Evolutionary conservation across 179 eudicot genomes (phyloP), one percentile per base, ranked within the genome.

Genomic region (Carnegiea gigantea): DNA sequence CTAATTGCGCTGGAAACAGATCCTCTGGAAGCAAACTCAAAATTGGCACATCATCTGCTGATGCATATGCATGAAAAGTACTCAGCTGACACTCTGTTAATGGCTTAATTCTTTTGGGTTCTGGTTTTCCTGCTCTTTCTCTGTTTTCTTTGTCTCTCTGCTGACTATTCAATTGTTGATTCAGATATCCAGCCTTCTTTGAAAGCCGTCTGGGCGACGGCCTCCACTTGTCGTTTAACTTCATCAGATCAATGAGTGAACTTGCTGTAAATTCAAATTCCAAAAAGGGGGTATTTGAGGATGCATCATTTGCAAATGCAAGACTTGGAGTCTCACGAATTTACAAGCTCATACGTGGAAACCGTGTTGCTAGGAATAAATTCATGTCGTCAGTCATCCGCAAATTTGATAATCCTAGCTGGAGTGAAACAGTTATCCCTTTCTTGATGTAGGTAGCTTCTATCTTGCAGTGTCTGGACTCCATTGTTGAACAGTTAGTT

Each of bases 151-250:
- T 82, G 70, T 0, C 62, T 86, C 80, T 73, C 46, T 82, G 81
- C 84, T 81, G 75, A 89, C 72, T 84, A n/a, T 38, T 78, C 49
- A 81, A 77, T 77, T 40, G 72, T 86, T 73, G 86, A 86, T 86
- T 77, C 90, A 96, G 99, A 92, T 92, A 95, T 88, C 97, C 99
- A 74, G 88, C 93, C 57, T 96, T 96, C 85, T 89, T 92, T 82
- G 98, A 96, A 82, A 96, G 94, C 82, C 99, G 99, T 26, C 89
- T 96, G 70, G 99, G 98, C 21, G 99, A 96, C 89, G 99, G 99
- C 70, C 98, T 96, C 77, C 99, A 90, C 83, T 86, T 91, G 92
- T 95, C 99, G 83, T 96, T 93, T 89, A 82, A 77, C 79, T 96
- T 96, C 87, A 96, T 96, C 51, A 90, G 83, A 77, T 86, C 97